phyloP scores from a whole-genome alignment of 768 basidiomycete genomes.

The Auriscalpium vulgare region DNA sequence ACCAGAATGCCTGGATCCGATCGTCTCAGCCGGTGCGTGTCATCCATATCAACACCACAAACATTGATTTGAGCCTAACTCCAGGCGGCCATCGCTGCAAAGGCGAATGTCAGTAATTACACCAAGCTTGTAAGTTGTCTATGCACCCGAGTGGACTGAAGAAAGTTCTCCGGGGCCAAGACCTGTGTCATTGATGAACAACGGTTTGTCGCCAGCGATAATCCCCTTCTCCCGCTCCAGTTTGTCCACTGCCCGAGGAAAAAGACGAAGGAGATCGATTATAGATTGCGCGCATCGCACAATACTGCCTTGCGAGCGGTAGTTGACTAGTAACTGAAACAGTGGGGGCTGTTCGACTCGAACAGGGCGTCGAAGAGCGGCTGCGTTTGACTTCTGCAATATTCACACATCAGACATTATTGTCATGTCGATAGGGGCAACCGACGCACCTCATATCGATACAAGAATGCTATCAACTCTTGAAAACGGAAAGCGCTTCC shows the following conservation, averaged over 20 bases:
- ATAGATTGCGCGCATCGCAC: constrained; percentile 63
- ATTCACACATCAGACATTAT: background rate
- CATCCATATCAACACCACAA: background rate
- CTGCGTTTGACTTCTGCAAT: constrained; percentile 3
- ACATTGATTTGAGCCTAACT: constrained; percentile 56
- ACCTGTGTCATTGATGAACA: constrained; percentile 37
- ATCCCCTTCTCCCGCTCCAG: constrained; percentile 49
- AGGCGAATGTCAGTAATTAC: background rate
- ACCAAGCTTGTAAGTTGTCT: constrained; percentile 19
- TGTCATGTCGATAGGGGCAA: background rate
- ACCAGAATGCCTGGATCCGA: constrained; percentile 53
- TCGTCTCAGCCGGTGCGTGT: background rate
- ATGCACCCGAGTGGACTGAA: constrained; percentile 24
- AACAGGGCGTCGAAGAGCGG: constrained; percentile 18
- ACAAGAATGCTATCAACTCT: constrained; percentile 61
- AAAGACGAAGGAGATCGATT: constrained; percentile 49
- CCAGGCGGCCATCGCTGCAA: background rate
- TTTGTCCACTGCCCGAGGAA: constrained; percentile 53
- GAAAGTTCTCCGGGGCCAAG: constrained; percentile 22
- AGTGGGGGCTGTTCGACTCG: constrained; percentile 13
- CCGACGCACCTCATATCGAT: constrained; percentile 46
- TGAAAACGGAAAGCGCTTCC: constrained; percentile 69
- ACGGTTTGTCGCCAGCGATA: constrained; percentile 44
- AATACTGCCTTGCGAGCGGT: constrained; percentile 67
- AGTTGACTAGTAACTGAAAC: constrained; percentile 51